Conservation (phyloP, 768 basidiomycete species). For the Erythrobasidium yunnanense region DNA sequence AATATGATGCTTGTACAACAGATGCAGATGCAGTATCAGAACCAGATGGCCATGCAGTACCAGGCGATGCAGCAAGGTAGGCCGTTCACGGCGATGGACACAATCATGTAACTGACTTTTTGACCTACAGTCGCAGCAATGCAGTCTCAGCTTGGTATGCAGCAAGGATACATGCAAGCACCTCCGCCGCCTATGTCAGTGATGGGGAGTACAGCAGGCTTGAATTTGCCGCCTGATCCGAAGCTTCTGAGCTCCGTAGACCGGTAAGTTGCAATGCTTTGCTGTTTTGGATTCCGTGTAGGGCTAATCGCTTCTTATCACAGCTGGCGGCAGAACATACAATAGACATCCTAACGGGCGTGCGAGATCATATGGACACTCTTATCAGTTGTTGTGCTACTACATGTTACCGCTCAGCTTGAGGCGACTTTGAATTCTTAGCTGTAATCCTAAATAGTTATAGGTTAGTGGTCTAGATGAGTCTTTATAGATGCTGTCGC, state of each 20-base stretch:
- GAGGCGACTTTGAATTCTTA: too few relatives aligned
- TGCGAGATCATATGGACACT: not conserved
- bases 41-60: not conserved
- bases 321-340: constrained; percentile 16
- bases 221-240: not conserved
- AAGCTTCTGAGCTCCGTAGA: constrained; percentile 9
- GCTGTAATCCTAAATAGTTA: too few relatives aligned
- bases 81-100: too few relatives aligned
- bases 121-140: not conserved
- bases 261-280: not conserved
- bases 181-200: not conserved
- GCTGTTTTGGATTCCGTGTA: not conserved
- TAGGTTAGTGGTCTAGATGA: too few relatives aligned
- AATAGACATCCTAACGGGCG: not conserved
- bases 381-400: too few relatives aligned
- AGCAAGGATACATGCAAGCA: not conserved
- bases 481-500: too few relatives aligned
- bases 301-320: not conserved
- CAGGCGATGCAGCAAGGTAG: constrained; percentile 2
- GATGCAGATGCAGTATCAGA: constrained; percentile 8
- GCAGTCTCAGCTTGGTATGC: not conserved
- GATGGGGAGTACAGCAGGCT: not conserved
- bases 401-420: too few relatives aligned
- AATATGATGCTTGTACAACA: not conserved
- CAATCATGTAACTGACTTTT: too few relatives aligned